These are phyloP conservation scores for Oemleria cerasiformis DNA, from an alignment of 306 rosid genomes.

Conservation along the genomic window DNA sequence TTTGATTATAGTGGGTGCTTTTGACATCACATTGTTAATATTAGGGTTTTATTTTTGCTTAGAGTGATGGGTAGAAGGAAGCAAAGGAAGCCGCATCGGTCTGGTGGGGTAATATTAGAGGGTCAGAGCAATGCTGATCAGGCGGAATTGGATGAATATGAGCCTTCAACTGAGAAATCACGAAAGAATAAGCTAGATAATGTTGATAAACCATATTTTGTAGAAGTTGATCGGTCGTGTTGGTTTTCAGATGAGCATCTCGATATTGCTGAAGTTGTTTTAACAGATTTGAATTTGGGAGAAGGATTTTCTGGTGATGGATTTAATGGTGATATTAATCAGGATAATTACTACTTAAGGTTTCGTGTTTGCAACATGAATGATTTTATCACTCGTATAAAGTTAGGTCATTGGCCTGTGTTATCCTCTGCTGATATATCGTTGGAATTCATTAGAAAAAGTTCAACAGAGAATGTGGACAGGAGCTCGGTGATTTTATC, in stretches of 20 bases:
- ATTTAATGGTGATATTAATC: conserved; percentile 38
- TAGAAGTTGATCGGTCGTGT: conserved; percentile 61
- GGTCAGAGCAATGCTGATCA: conserved; percentile 31
- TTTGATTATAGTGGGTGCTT: background rate
- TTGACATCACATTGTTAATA: background rate
- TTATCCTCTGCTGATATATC: conserved; percentile 59
- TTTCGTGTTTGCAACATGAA: conserved; percentile 54
- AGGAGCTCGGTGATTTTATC: conserved; percentile 56
- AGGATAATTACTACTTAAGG: conserved; percentile 52
- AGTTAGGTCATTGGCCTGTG: conserved; percentile 87
- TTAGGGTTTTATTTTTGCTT: background rate
- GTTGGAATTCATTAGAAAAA: conserved; percentile 56
- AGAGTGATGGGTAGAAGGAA: conserved; percentile 76
- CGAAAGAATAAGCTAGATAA: conserved; percentile 31
- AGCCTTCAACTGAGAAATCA: conserved; percentile 30
- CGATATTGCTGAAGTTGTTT: conserved; percentile 83
- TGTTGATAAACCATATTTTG: conserved; percentile 50
- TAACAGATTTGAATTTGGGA: conserved; percentile 45
- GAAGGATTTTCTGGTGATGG: conserved; percentile 52
- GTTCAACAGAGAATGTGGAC: conserved; percentile 27
- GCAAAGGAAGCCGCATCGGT: conserved; percentile 65
- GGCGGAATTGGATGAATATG: conserved; percentile 39
- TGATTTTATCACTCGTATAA: conserved; percentile 53
- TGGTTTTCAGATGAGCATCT: conserved; percentile 61
- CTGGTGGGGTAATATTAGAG: conserved; percentile 50